Evolutionary conservation across 129 eudicot genomes (phyloP), one percentile per base, ranked within the genome.

Genomic region (Tanacetum coccineum): DNA sequence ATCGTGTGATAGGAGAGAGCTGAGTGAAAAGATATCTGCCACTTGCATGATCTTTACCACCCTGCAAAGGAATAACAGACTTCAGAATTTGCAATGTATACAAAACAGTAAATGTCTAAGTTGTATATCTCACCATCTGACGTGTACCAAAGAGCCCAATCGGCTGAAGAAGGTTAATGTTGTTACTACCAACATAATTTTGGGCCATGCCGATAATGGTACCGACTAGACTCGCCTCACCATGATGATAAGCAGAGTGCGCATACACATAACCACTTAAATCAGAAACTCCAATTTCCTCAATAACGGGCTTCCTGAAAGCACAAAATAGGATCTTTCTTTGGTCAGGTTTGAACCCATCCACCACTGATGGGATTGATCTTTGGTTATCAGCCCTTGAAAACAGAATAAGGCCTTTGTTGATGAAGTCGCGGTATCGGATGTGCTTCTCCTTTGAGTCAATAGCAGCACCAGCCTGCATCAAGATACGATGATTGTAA

Each of bases 161-260:
- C 1, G 95, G 95, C 67, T 66, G 36, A 15, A 87, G 74, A 56
- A 87, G 83, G 74, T 87, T 56, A 47, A 87, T 76, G 58, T 87
- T 87, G 71, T 87, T 87, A 61, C 87, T 76, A 15, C 95, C 95
- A 0, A 87, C 82, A 69, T 60, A 87, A 56, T 87, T 70, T 64
- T 87, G 90, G 20, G 95, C 90, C 95, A 87, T 84, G 63, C 95
- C 90, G 74, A 87, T 70, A 3, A 87, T 84, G 18, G 87, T 84
- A 39, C 79, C 59, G 6, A 81, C 80, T 74, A 87, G 84, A 71
- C 88, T 82, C 59, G 62, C 75, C 72, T 84, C 91, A 40, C 91
- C 91, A 57, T 87, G 95, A 74, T 80, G 91, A 67, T 84, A 84
- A 60, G 86, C 86, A 3, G 91, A 84, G 59, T 82, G 82, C 76